Conservation (phyloP, 1,284 basidiomycete species). For the Omphalotus olearius region DNA sequence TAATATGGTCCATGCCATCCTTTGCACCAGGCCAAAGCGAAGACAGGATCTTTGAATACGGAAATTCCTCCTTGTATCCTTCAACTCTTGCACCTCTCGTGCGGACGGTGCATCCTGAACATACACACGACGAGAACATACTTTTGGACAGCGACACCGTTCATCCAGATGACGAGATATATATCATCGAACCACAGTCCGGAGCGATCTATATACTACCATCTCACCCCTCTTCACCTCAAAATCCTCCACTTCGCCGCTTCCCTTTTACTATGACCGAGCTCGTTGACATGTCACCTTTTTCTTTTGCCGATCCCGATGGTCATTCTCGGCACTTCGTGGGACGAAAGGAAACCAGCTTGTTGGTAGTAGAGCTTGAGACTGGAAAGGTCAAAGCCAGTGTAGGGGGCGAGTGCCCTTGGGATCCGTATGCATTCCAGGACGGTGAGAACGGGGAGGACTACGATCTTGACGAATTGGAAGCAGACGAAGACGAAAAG, state of each 20-base stretch:
- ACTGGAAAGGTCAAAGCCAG: slow-evolving; percentile 80
- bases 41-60: slow-evolving; percentile 19
- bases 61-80: slow-evolving; percentile 24
- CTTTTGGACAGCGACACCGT: neutral
- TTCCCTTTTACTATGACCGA: slow-evolving; percentile 85
- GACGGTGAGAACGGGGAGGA: slow-evolving; percentile 29
- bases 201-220: slow-evolving; percentile 85
- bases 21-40: slow-evolving; percentile 36
- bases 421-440: slow-evolving; percentile 50
- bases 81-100: slow-evolving; percentile 65
- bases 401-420: slow-evolving; percentile 73
- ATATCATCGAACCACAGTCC: slow-evolving; percentile 87
- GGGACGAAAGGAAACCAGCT: slow-evolving; percentile 79
- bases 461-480: slow-evolving; percentile 64
- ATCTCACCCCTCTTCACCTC: slow-evolving; percentile 47
- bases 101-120: slow-evolving; percentile 56
- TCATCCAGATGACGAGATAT: slow-evolving; percentile 66
- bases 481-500: slow-evolving; percentile 32
- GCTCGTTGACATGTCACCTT: slow-evolving; percentile 84
- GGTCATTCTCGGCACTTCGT: slow-evolving; percentile 72
- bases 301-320: slow-evolving; percentile 62
- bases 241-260: slow-evolving; percentile 58
- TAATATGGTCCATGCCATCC: slow-evolving; percentile 79
- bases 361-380: slow-evolving; percentile 78
- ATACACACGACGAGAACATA: slow-evolving; percentile 40